Evolutionary conservation across 805 yeast species (phyloP), one percentile per base, ranked within the genome.

Genomic region (Lachancea quebecensis): DNA sequence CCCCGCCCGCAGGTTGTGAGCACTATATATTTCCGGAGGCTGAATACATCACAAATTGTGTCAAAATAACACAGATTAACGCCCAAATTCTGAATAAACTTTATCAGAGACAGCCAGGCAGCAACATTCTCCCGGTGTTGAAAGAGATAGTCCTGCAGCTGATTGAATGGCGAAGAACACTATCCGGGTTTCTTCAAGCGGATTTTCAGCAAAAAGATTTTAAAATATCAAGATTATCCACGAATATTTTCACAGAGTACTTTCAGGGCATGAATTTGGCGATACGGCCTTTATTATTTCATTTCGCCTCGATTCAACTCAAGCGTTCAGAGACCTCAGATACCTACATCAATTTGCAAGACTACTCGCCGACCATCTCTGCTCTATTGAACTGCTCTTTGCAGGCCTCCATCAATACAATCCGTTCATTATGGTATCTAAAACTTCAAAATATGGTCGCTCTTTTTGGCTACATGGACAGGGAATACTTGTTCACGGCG

Each of bases 401-500:
- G 60, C 91, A 84, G 58, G 91, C 89, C 0, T 82, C 90, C 0
- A 82, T 85, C 39, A 83, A 84, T 57, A 80, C 89, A 0, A 77
- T 85, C 34, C 70, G 86, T 50, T 78, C 84, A 0, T 66, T 85
- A 2, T 84, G 91, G 91, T 80, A 83, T 0, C 66, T 85, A 39
- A 69, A 81, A 58, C 86, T 85, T 0, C 85, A 81, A 46, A 83
- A 82, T 52, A 82, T 82, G 88, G 81, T 85, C n/a, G 91, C 95
- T 0, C 63, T 84, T 37, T 85, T 85, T 65, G 93, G 95, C 2
- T 85, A 86, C 70, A 84, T 85, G 91, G 95, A 85, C 58, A 71
- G 95, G 54, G 95, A 85, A 56, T 85, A 85, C 57, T 66, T 85
- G 18, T 85, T 83, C 60, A 84, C 89, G 0, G 78, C 90, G 0